Evolutionary conservation across 169 alveolate genomes (phyloP).

Genomic region (Miamiensis avidus): DNA sequence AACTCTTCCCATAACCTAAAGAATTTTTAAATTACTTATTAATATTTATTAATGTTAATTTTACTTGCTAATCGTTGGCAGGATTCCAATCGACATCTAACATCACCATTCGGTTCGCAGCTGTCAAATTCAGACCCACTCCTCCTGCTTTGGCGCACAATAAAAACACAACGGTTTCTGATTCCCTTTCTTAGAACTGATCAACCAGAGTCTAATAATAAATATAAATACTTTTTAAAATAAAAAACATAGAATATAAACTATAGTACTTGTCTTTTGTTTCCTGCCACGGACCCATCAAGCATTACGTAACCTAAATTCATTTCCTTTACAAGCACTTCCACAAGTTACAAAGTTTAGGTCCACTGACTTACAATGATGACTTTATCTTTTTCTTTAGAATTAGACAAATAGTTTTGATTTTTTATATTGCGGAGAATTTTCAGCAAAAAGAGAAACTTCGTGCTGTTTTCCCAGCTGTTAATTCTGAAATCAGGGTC

Average conservation of each 20-base stretch:
- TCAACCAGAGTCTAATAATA: slow-evolving; percentile 11
- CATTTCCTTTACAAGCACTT: slow-evolving; percentile 83
- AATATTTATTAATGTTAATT: neutral
- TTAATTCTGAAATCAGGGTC: neutral
- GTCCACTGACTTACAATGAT: slow-evolving; percentile 92
- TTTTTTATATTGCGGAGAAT: slow-evolving; percentile 1
- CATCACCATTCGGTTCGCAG: slow-evolving; percentile 96
- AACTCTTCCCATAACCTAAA: slow-evolving; percentile 94
- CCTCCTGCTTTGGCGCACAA: slow-evolving; percentile 99
- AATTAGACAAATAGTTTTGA: neutral
- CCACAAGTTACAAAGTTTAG: slow-evolving; percentile 89
- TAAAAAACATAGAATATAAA: neutral
- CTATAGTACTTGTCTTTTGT: slow-evolving; percentile 80
- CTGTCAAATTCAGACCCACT: slow-evolving; percentile 96
- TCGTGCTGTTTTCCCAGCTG: slow-evolving; percentile 9
- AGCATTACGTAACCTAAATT: slow-evolving; percentile 85
- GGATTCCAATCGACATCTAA: slow-evolving; percentile 99
- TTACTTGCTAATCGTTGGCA: slow-evolving; percentile 96
- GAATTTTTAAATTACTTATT: neutral
- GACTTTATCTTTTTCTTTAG: slow-evolving; percentile 83
- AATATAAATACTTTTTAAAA: neutral
- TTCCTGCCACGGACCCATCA: slow-evolving; percentile 90
- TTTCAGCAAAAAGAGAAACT: neutral
- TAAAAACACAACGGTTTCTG: slow-evolving; percentile 89
- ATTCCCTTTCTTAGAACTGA: slow-evolving; percentile 85